Conservation (phyloP, 306 rosid species). For the Castanea mollissima region DNA sequence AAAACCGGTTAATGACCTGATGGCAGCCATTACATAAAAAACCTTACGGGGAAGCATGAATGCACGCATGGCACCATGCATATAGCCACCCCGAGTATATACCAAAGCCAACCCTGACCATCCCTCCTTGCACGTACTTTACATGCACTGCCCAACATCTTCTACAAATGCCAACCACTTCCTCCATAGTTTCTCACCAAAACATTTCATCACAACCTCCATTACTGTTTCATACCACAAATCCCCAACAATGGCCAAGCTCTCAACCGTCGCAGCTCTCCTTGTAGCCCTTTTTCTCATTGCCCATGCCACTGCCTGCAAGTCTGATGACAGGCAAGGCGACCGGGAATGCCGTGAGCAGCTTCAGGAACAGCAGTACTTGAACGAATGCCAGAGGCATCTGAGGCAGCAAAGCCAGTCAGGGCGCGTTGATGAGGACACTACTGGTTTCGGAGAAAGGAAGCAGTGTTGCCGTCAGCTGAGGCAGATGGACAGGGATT, state of each 20-base stretch:
- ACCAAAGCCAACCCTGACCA: background rate
- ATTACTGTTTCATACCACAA: background rate
- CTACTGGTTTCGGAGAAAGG: no score
- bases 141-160: slow-evolving; percentile 5
- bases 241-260: background rate
- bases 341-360: background rate
- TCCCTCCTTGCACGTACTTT: slow-evolving; percentile 4
- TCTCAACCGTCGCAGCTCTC: background rate
- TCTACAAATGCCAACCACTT: background rate
- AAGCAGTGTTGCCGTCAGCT: background rate
- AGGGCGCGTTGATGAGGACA: no score
- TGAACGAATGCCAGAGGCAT: background rate
- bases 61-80: background rate
- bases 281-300: background rate
- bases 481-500: background rate
- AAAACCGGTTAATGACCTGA: no score
- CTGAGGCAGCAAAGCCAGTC: background rate
- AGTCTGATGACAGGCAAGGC: background rate
- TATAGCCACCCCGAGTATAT: background rate
- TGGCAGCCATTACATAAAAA: background rate
- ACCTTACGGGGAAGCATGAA: background rate
- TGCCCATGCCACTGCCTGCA: background rate
- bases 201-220: background rate
- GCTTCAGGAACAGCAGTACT: background rate
- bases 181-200: background rate